phyloP scores from a whole-genome alignment of 1,139 yeast species.

The Geotrichum fermentans region DNA sequence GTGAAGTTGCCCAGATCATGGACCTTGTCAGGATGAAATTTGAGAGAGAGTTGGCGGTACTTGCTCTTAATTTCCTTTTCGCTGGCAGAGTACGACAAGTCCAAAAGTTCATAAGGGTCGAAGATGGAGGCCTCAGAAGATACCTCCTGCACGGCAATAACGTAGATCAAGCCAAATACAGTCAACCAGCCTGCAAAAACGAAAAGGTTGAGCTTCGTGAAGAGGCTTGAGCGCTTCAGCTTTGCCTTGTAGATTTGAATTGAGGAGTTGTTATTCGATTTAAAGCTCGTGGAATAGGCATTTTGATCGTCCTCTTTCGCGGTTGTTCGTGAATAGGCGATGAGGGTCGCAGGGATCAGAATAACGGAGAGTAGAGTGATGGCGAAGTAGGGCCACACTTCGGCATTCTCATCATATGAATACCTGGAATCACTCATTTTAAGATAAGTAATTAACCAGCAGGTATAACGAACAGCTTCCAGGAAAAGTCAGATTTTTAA shows the following conservation, averaged over 20 bases:
- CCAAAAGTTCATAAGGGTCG: conserved; percentile 89
- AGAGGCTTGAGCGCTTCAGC: conserved; percentile 29
- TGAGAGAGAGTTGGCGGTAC: conserved; percentile 79
- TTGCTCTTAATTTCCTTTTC: conserved; percentile 77
- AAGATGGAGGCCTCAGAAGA: conserved; percentile 50
- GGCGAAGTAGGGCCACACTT: conserved; percentile 93
- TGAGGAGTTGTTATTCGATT: conserved; percentile 43
- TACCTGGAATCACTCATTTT: conserved; percentile 42
- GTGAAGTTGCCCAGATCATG: conserved; percentile 50
- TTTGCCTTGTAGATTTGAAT: conserved; percentile 44
- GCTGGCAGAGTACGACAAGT: conserved; percentile 60
- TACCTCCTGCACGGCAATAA: conserved; percentile 45
- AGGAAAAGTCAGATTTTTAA: background rate
- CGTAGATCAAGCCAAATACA: conserved; percentile 48
- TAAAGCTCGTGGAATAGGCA: conserved; percentile 22
- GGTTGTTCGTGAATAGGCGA: conserved; percentile 32
- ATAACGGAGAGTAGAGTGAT: conserved; percentile 65
- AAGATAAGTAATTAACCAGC: conserved; percentile 4
- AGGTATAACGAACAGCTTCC: background rate
- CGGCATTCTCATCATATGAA: conserved; percentile 81
- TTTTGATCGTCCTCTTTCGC: conserved; percentile 14
- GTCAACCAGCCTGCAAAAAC: conserved; percentile 65
- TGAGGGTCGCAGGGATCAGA: conserved; percentile 64
- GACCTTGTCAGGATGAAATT: conserved; percentile 91
- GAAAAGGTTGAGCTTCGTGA: conserved; percentile 37